Evolutionary conservation across 345 rosid species (phyloP).

Genomic region (Cochlearia excelsa): DNA sequence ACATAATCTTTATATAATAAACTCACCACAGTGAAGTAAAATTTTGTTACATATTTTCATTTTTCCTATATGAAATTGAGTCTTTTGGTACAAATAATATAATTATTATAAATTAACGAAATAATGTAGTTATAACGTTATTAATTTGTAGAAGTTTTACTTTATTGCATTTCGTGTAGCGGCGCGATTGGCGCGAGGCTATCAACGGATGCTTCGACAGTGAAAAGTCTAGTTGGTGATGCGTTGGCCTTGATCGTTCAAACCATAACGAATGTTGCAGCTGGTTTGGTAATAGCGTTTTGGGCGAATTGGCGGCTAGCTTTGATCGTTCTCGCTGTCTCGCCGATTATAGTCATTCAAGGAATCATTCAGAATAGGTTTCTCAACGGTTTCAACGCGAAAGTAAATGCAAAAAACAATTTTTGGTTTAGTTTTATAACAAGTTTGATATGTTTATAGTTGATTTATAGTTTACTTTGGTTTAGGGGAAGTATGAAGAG

Average conservation of each 20-base stretch:
- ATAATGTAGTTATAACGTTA: too few species aligned
- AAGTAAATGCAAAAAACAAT: slow-evolving; percentile 40
- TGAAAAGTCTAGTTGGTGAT: slow-evolving; percentile 64
- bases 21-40: too few species aligned
- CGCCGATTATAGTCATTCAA: slow-evolving; percentile 48
- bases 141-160: too few species aligned
- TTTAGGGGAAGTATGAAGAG: slow-evolving; percentile 48
- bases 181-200: slow-evolving; percentile 64
- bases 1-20: background rate
- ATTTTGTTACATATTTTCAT: too few species aligned
- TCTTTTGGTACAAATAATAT: too few species aligned
- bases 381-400: slow-evolving; percentile 54
- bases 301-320: slow-evolving; percentile 60
- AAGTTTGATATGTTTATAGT: background rate
- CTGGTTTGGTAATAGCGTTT: slow-evolving; percentile 61
- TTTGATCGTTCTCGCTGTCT: slow-evolving; percentile 43
- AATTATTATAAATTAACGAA: too few species aligned
- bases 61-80: too few species aligned
- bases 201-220: slow-evolving; percentile 60
- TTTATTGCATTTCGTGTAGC: slow-evolving; percentile 24
- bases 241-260: slow-evolving; percentile 53
- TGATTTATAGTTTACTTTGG: background rate
- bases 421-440: slow-evolving; percentile 12
- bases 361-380: slow-evolving; percentile 48
- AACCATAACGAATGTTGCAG: slow-evolving; percentile 43